These are phyloP conservation scores for Danielia oregonensis DNA, from an alignment of 805 yeast genomes.

Conservation along the genomic window DNA sequence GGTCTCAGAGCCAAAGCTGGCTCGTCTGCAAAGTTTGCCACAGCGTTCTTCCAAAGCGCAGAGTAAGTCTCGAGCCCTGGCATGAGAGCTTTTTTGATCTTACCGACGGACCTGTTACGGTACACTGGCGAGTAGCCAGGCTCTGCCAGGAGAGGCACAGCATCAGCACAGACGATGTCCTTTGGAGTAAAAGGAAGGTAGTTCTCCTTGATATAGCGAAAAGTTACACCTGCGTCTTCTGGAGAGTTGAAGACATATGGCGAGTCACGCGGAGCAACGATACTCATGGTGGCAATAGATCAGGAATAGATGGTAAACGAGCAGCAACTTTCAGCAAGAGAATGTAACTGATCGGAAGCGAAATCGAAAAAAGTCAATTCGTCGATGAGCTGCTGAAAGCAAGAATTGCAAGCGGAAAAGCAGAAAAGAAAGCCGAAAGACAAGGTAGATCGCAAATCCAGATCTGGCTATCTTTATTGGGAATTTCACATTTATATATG, in stretches of 20 bases:
- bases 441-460: too few species aligned
- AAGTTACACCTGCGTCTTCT: conserved; percentile 7
- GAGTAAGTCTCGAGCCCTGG: conserved; percentile 43
- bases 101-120: conserved; percentile 34
- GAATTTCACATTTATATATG: too few species aligned
- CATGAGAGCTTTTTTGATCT: conserved; percentile 36
- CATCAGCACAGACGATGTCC: conserved; percentile 8
- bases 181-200: conserved; percentile 14
- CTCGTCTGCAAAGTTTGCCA: conserved; percentile 28
- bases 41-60: conserved; percentile 42
- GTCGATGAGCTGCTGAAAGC: too few species aligned
- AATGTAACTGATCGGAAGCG: too few species aligned
- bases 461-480: too few species aligned
- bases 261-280: conserved; percentile 15
- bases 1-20: conserved; percentile 47
- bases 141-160: conserved; percentile 36
- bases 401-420: too few species aligned
- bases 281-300: neutral
- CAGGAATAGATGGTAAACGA: neutral
- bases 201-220: conserved; percentile 9
- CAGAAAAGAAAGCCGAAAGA: too few species aligned
- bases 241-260: conserved; percentile 15
- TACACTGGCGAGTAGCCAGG: conserved; percentile 51
- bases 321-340: too few species aligned
- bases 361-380: too few species aligned